Conservation (phyloP, 2,329 filamentous ascomycete species). For the Cordyceps javanica region DNA sequence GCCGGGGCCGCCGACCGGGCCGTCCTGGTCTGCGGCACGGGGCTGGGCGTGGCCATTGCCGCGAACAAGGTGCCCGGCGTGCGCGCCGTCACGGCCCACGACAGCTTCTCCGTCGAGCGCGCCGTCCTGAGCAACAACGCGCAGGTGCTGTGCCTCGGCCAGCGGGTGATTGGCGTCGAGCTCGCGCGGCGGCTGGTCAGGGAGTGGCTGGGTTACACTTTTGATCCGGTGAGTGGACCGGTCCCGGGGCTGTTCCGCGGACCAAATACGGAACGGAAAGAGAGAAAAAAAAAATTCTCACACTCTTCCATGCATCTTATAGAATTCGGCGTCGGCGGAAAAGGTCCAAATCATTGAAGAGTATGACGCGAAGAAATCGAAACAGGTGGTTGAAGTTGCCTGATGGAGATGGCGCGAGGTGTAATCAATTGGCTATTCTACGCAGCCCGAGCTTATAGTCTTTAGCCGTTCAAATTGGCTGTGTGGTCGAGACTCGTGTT, state of each 20-base stretch:
- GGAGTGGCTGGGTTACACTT: conserved; percentile 78
- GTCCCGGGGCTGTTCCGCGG: neutral
- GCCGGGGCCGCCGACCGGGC: conserved; percentile 66
- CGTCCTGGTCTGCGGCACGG: conserved; percentile 78
- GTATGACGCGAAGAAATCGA: neutral
- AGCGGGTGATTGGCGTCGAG: conserved; percentile 76
- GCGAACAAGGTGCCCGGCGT: conserved; percentile 84
- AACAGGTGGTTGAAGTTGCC: neutral
- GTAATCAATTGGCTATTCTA: too few species aligned
- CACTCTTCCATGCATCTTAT: neutral
- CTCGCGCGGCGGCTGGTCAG: conserved; percentile 68
- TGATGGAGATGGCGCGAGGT: neutral
- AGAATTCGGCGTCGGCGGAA: neutral
- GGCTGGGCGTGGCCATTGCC: conserved; percentile 79
- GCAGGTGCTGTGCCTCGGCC: conserved; percentile 80
- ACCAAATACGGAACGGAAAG: neutral
- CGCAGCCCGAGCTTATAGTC: too few species aligned
- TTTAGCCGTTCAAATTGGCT: too few species aligned
- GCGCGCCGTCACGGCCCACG: conserved; percentile 79
- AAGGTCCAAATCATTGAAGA: neutral
- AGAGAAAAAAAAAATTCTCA: too few species aligned
- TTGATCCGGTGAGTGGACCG: conserved; percentile 56
- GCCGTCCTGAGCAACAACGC: conserved; percentile 78
- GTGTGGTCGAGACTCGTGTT: too few species aligned
- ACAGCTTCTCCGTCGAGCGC: conserved; percentile 76